phyloP scores from a whole-genome alignment of 179 eudicot genomes.

The Drosera spatulata region DNA sequence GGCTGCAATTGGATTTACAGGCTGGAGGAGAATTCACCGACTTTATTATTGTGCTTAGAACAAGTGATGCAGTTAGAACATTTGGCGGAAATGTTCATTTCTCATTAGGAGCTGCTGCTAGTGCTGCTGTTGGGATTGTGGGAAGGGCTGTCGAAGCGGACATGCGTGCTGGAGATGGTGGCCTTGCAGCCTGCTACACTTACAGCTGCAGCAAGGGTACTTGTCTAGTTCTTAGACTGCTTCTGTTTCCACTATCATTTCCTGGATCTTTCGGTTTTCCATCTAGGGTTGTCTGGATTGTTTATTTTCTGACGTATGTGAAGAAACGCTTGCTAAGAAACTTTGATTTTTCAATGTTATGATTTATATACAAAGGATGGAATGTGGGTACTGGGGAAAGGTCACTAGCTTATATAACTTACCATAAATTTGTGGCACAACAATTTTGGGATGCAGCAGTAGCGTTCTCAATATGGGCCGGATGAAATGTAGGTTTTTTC shows the following conservation, averaged over 20 bases:
- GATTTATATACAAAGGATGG: too few relatives aligned
- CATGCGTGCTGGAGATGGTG: conserved; percentile 73
- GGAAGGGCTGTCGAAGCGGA: conserved; percentile 85
- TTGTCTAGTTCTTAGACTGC: background rate
- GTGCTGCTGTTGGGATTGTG: conserved; percentile 81
- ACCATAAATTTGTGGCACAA: too few relatives aligned
- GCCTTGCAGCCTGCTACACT: conserved; percentile 78
- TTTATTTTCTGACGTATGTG: too few relatives aligned
- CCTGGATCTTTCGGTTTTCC: background rate
- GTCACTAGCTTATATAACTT: too few relatives aligned
- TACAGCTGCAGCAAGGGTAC: conserved; percentile 93
- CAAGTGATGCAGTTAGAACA: conserved; percentile 65
- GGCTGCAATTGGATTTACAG: conserved; percentile 18
- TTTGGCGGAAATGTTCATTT: conserved; percentile 67
- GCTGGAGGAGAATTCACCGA: conserved; percentile 90
- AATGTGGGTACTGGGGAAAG: too few relatives aligned
- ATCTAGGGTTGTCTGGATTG: too few relatives aligned
- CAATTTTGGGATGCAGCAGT: too few relatives aligned
- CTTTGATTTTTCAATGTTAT: too few relatives aligned
- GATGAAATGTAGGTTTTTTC: too few relatives aligned
- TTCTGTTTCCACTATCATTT: background rate
- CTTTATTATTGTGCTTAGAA: conserved; percentile 65
- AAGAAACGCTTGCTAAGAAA: too few relatives aligned
- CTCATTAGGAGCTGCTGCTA: conserved; percentile 82
- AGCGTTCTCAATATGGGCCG: too few relatives aligned